Evolutionary conservation across 2,329 filamentous ascomycete species (phyloP).

Genomic region (Colletotrichum sp.): DNA sequence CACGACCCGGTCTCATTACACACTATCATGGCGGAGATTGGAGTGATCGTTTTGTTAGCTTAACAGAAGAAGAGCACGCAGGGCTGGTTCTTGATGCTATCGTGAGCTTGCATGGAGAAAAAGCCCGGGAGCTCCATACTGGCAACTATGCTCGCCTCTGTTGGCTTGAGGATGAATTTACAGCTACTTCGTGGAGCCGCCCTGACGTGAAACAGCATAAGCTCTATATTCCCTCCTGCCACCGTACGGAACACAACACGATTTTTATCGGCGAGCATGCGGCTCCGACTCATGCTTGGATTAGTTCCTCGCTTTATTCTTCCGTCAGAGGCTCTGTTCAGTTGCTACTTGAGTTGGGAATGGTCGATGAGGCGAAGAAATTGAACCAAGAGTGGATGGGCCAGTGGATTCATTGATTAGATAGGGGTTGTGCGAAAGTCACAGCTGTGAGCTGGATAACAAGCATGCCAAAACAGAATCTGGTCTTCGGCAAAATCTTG

Average conservation of each 20-base stretch:
- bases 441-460: neutral
- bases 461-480: neutral
- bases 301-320: slow-evolving; percentile 33
- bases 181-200: slow-evolving; percentile 31
- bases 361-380: slow-evolving; percentile 28
- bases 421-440: neutral
- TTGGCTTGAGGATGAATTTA: slow-evolving; percentile 34
- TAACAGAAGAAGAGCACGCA: slow-evolving; percentile 59
- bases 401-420: slow-evolving; percentile 22
- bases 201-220: slow-evolving; percentile 35
- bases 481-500: neutral
- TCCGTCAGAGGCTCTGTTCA: slow-evolving; percentile 33
- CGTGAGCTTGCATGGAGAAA: slow-evolving; percentile 65
- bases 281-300: slow-evolving; percentile 37
- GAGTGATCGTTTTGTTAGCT: slow-evolving; percentile 40
- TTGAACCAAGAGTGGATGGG: slow-evolving; percentile 29
- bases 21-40: slow-evolving; percentile 34
- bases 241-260: no score
- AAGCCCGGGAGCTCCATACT: slow-evolving; percentile 30
- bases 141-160: slow-evolving; percentile 35
- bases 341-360: slow-evolving; percentile 28
- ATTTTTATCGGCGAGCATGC: no score
- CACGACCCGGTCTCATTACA: slow-evolving; percentile 59
- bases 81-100: slow-evolving; percentile 67
- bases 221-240: slow-evolving; percentile 35